Conservation (phyloP, 2,329 filamentous ascomycete genomes). For the Blastomyces gilchristii region DNA sequence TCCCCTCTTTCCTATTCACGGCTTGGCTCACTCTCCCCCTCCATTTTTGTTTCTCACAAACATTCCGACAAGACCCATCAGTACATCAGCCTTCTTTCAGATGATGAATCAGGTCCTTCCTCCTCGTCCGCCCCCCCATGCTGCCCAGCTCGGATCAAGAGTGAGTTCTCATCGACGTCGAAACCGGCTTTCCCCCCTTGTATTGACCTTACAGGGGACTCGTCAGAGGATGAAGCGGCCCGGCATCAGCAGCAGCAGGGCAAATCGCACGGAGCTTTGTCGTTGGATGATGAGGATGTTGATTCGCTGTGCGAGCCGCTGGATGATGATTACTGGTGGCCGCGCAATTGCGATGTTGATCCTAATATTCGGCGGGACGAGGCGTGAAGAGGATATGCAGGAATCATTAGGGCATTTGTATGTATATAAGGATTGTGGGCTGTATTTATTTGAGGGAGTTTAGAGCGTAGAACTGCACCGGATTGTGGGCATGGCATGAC, state of each 20-base stretch:
- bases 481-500: neutral
- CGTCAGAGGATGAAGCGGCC: neutral
- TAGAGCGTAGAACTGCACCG: neutral
- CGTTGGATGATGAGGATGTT: conserved; percentile 7
- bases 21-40: neutral
- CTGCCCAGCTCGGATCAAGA: neutral
- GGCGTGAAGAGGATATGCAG: neutral
- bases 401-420: neutral
- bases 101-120: neutral
- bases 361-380: conserved; percentile 9
- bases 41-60: neutral
- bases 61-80: neutral
- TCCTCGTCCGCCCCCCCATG: neutral
- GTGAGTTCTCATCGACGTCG: neutral
- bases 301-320: conserved; percentile 2
- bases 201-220: neutral
- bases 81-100: neutral
- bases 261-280: neutral
- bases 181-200: neutral
- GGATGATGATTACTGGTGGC: conserved; percentile 17
- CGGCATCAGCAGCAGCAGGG: neutral
- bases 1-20: neutral
- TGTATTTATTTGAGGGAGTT: neutral
- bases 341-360: conserved; percentile 11
- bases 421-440: neutral